These are phyloP conservation scores for Tillandsia leiboldiana DNA, from an alignment of 176 grass and related monocot species.

Conservation along the genomic window DNA sequence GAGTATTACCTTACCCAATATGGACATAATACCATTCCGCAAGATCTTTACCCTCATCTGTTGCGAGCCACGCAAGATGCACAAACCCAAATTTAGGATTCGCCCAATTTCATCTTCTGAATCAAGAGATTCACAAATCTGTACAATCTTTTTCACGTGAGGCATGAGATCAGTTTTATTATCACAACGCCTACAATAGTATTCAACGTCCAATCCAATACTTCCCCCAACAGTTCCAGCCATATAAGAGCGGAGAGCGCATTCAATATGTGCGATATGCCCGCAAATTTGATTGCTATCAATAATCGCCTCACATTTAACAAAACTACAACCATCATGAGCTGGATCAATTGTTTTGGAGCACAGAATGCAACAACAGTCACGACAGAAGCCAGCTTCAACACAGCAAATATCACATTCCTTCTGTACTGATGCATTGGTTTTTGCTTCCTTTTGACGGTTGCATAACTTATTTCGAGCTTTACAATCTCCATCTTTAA, in stretches of 20 bases:
- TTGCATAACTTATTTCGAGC: constrained; percentile 63
- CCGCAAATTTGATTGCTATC: constrained; percentile 60
- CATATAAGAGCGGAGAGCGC: constrained; percentile 78
- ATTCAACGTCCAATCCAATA: constrained; percentile 72
- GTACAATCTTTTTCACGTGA: constrained; percentile 45
- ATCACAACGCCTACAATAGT: constrained; percentile 80
- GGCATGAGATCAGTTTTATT: constrained; percentile 74
- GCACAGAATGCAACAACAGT: constrained; percentile 94
- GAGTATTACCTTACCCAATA: constrained; percentile 49
- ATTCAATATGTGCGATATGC: constrained; percentile 72
- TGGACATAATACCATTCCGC: constrained; percentile 38
- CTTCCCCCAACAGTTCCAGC: constrained; percentile 83
- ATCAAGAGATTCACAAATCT: constrained; percentile 47
- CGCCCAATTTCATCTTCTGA: constrained; percentile 47
- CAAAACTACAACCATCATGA: constrained; percentile 44
- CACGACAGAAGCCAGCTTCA: constrained; percentile 60
- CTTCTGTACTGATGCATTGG: constrained; percentile 29
- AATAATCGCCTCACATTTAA: constrained; percentile 66
- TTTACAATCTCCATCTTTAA: constrained; percentile 41
- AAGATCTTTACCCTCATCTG: constrained; percentile 44
- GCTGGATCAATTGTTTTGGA: constrained; percentile 45
- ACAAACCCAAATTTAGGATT: constrained; percentile 57
- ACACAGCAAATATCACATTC: constrained; percentile 73
- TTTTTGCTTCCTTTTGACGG: constrained; percentile 39
- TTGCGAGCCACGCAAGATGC: constrained; percentile 54